Evolutionary conservation across 2,329 filamentous ascomycete species (phyloP), one percentile per base, ranked within the genome.

Genomic region (Monosporascus ibericus): DNA sequence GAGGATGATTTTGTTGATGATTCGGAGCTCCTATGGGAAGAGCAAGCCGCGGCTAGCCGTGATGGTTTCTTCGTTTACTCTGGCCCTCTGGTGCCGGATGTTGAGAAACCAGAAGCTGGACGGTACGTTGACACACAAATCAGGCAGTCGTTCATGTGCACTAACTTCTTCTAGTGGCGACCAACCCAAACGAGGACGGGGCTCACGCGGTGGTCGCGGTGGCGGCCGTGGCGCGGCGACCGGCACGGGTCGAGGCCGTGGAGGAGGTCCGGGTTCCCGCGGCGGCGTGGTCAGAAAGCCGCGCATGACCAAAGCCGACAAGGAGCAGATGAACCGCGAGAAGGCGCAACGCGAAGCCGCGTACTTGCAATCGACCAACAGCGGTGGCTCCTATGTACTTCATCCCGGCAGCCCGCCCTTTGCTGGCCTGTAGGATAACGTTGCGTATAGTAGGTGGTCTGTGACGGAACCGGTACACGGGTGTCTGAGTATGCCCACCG

Each of bases 41-140:
- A 95, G 65, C 89, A 95, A 67, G 92, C 92, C 6, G 91, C 92
- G 5, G 92, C 94, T 47, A 92, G 90, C 60, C 90, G 92, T 61
- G 94, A 97, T 67, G 94, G 94, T 1, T 99, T 97, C 75, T 99
- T 97, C 68, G 94, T 99, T 1, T 99, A 96, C 71, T 95, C 90
- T 55, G 94, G 94, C 3, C 92, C 92, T 8, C 75, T 99, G 47
- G 82, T 97, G 22, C 88, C 88, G 5, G 91, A 95, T 70, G 88
- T 86, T 22, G 88, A 95, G 72, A 92, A 94, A 71, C 78, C 80
- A 37, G 71, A 75, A 59, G 68, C 70, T 52, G 75, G 64, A 64
- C 64, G 74, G 78, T 81, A 77, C 58, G 78, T 76, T 25, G 47
- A 52, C 44, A 36, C 54, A 18, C 37, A 37, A 37, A 22, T 22